Evolutionary conservation across 2,329 filamentous ascomycete species (phyloP).

Genomic region (Ceratocystis variospora): DNA sequence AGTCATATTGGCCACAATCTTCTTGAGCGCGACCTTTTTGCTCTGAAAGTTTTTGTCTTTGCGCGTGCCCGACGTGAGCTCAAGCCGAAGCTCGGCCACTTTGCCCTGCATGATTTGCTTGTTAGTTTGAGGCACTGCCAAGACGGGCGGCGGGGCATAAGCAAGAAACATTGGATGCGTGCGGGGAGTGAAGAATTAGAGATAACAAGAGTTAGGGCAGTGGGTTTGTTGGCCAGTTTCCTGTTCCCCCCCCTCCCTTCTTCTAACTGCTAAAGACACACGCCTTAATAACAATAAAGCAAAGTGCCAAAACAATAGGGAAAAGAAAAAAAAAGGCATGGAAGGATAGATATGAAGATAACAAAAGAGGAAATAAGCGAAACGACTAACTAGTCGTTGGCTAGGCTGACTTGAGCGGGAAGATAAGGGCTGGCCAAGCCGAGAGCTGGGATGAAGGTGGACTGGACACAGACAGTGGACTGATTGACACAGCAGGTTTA

Average conservation of each 20-base stretch:
- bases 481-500: background rate
- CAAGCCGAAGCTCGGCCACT: slow-evolving; percentile 88
- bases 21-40: slow-evolving; percentile 98
- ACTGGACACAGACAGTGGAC: background rate
- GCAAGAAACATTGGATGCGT: slow-evolving; percentile 37
- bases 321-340: too few relatives aligned
- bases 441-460: slow-evolving; percentile 1
- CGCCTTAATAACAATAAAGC: too few relatives aligned
- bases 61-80: slow-evolving; percentile 74
- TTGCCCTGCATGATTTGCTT: slow-evolving; percentile 66
- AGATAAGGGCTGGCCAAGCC: background rate
- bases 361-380: background rate
- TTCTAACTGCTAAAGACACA: too few relatives aligned
- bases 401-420: background rate
- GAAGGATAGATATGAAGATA: background rate
- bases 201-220: background rate
- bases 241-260: too few relatives aligned
- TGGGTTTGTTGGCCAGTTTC: too few relatives aligned
- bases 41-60: slow-evolving; percentile 93
- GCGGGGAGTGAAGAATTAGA: background rate
- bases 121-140: slow-evolving; percentile 16
- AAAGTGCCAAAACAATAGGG: too few relatives aligned
- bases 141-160: slow-evolving; percentile 34
- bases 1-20: slow-evolving; percentile 99
- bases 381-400: background rate